phyloP scores from a whole-genome alignment of 345 rosid species.

The Erysimum cheiranthoides region DNA sequence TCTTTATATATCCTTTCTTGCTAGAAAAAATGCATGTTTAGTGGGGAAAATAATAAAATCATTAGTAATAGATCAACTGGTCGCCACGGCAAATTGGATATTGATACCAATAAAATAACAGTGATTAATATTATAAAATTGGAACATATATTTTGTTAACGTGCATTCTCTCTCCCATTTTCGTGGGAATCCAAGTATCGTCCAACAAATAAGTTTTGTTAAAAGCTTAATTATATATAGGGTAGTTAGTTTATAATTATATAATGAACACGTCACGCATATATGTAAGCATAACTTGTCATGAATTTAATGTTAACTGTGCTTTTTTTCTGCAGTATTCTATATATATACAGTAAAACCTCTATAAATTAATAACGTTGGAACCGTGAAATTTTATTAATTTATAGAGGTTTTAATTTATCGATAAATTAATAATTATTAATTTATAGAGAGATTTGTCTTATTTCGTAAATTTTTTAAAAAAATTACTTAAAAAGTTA shows the following conservation, averaged over 20 bases:
- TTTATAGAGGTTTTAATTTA: too few species aligned
- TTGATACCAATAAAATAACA: too few species aligned
- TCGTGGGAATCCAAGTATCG: slow-evolving; percentile 3
- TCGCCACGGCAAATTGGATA: neutral
- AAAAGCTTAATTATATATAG: neutral
- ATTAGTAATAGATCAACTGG: neutral
- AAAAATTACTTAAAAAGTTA: too few species aligned
- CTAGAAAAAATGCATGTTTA: neutral
- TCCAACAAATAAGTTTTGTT: slow-evolving; percentile 8
- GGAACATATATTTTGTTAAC: neutral
- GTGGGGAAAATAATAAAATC: neutral
- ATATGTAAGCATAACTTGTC: slow-evolving; percentile 4
- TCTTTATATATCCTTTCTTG: neutral
- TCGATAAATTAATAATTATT: too few species aligned
- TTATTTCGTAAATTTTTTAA: too few species aligned
- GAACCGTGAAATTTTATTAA: too few species aligned
- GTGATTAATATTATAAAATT: too few species aligned
- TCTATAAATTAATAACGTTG: too few species aligned
- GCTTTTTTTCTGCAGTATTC: slow-evolving; percentile 18
- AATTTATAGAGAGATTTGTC: too few species aligned
- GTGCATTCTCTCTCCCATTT: slow-evolving; percentile 26
- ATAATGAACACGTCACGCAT: slow-evolving; percentile 16
- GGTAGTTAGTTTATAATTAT: slow-evolving; percentile 4
- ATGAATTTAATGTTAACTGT: neutral
- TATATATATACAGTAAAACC: too few species aligned